Evolutionary conservation across 192 early-diverging fungal genomes (phyloP), one percentile per base, ranked within the genome.

Genomic region (Coemansia sp.): DNA sequence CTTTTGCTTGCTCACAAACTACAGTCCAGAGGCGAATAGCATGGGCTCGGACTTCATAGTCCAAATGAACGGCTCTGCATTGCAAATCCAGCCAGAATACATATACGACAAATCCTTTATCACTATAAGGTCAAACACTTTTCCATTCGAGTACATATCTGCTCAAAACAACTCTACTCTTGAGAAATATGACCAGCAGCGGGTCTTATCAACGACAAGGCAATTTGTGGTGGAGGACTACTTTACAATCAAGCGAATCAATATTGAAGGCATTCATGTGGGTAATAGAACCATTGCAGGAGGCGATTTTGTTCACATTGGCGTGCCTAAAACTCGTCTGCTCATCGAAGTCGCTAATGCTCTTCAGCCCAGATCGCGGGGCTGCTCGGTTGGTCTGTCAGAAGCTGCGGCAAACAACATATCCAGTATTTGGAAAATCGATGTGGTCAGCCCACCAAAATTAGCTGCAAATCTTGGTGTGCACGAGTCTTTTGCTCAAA

Each of bases 1-100:
- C 74, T 98, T 98, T 76, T 68, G 82, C 6, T 83, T 95, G 19
- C 77, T 98, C 19, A 87, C 71, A 38, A 82, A 87, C 63, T 88
- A 85, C 49, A 95, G 94, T 0, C 82, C 91, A 6, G 94, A 94
- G 9, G 94, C 96, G 59, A 90, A 90, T 36, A 86, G 90, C 51
- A 99, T 99, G 97, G 92, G 92, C 62, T 94, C 95, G 0, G 77
- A 94, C 6, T 99, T 95, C 82, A 92, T 96, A 59, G 91, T 93
- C 24, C 74, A 84, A 17, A 73, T 98, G 29, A 74, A 82, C 29
- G 94, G 94, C 35, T 97, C 89, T 62, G 78, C 87, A 42, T 88
- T 97, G 27, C 54, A 73, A 15, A 59, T 86, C 7, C 95, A 95
- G 66, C 94, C 96, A 4, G 64, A 91, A 0, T 91, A 92, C 59